These are phyloP conservation scores for barrel medic (Medicago truncatula) DNA, from an alignment of 306 rosid species.

Conservation along the genomic window DNA sequence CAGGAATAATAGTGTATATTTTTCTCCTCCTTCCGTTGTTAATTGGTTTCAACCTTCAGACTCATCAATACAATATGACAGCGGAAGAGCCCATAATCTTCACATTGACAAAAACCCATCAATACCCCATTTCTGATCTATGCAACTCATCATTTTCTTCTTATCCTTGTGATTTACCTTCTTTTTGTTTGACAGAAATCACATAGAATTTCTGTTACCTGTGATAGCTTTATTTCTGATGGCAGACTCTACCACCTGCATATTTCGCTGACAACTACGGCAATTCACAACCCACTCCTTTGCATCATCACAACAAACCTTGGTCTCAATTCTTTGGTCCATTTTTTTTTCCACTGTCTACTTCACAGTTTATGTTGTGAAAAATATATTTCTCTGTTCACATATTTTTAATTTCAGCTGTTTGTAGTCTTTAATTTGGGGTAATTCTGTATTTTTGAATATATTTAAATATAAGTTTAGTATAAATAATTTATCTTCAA, in stretches of 20 bases:
- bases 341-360: too few species aligned
- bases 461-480: background rate
- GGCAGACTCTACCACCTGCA: too few species aligned
- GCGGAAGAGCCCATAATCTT: background rate
- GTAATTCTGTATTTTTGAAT: background rate
- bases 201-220: too few species aligned
- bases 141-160: too few species aligned
- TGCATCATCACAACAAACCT: too few species aligned
- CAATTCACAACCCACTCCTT: too few species aligned
- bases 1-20: constrained; percentile 9
- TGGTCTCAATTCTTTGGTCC: too few species aligned
- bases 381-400: background rate
- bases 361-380: too few species aligned
- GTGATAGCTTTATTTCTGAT: too few species aligned
- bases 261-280: too few species aligned
- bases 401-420: background rate
- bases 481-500: background rate
- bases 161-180: too few species aligned
- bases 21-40: background rate
- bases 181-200: too few species aligned
- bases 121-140: background rate
- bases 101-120: background rate
- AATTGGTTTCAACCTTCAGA: constrained; percentile 9
- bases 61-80: background rate
- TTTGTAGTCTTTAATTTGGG: background rate